Evolutionary conservation across 2,329 filamentous ascomycete genomes (phyloP).

Genomic region (Cordyceps javanica): DNA sequence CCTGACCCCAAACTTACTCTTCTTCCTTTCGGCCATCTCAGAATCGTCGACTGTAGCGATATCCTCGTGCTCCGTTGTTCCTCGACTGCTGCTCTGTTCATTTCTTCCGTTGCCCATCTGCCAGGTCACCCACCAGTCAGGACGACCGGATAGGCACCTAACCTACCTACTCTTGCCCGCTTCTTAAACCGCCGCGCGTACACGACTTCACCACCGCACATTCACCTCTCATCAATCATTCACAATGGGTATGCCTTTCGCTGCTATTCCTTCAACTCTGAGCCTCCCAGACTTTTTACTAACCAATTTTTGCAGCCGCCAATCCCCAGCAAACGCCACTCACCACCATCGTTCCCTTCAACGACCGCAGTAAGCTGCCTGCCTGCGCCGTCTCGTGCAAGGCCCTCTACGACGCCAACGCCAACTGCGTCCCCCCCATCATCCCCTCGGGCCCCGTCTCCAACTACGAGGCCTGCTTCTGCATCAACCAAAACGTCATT

Average conservation of each 20-base stretch:
- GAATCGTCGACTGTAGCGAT: not conserved
- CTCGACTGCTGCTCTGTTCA: not conserved
- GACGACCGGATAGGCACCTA: not conserved
- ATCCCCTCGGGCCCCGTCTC: slow-evolving; percentile 39
- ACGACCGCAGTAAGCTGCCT: slow-evolving; percentile 42
- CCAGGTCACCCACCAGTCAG: not conserved
- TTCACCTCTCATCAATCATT: not conserved
- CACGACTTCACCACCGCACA: not conserved
- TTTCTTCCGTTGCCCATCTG: not conserved
- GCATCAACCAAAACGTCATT: slow-evolving; percentile 53
- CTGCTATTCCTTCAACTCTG: too few species aligned
- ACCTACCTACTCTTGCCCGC: not conserved
- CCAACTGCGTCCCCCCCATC: slow-evolving; percentile 59
- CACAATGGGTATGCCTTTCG: slow-evolving; percentile 4
- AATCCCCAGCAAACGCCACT: slow-evolving; percentile 6
- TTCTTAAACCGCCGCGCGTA: not conserved
- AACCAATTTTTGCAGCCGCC: not conserved
- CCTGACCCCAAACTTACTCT: too few species aligned
- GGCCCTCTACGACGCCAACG: slow-evolving; percentile 62
- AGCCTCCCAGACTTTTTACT: not conserved
- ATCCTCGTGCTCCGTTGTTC: not conserved
- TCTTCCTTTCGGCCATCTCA: not conserved
- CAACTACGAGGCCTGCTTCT: slow-evolving; percentile 68
- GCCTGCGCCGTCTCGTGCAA: slow-evolving; percentile 55
- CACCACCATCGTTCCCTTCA: slow-evolving; percentile 53